Evolutionary conservation across 805 yeast genomes (phyloP).

Genomic region (Myxozyma udenii): DNA sequence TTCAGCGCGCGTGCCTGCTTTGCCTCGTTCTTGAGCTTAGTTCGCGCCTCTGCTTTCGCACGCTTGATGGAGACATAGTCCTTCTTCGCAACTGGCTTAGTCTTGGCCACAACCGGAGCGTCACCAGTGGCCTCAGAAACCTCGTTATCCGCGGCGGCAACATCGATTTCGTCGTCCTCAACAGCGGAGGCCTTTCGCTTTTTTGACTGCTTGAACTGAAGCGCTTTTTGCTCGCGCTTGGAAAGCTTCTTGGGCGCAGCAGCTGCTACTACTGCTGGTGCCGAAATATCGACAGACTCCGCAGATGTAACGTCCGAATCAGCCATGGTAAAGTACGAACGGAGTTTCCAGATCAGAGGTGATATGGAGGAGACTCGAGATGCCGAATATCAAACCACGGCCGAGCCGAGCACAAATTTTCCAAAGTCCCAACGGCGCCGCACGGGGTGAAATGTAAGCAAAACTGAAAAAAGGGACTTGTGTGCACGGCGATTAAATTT

Average conservation of each 20-base stretch:
- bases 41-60: not conserved
- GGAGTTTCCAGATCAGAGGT: too few relatives aligned
- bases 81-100: not conserved
- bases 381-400: too few relatives aligned
- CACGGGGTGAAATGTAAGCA: too few relatives aligned
- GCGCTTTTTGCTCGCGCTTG: conserved; percentile 12
- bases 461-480: too few relatives aligned
- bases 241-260: conserved; percentile 8
- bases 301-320: too few relatives aligned
- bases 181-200: not conserved
- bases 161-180: not conserved
- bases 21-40: conserved; percentile 14
- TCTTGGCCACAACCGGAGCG: not conserved
- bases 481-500: too few relatives aligned
- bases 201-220: conserved; percentile 1
- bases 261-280: too few relatives aligned
- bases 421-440: too few relatives aligned
- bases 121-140: not conserved
- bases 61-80: not conserved
- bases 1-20: not conserved
- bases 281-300: too few relatives aligned
- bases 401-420: too few relatives aligned
- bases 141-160: not conserved
- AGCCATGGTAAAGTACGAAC: too few relatives aligned
- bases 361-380: too few relatives aligned